Percentiles rank a stretch among this genome's conserved stretches.
These are phyloP conservation scores for Cytospora chrysosperma DNA, from an alignment of 2,329 filamentous ascomycete genomes.

Conservation along the genomic window DNA sequence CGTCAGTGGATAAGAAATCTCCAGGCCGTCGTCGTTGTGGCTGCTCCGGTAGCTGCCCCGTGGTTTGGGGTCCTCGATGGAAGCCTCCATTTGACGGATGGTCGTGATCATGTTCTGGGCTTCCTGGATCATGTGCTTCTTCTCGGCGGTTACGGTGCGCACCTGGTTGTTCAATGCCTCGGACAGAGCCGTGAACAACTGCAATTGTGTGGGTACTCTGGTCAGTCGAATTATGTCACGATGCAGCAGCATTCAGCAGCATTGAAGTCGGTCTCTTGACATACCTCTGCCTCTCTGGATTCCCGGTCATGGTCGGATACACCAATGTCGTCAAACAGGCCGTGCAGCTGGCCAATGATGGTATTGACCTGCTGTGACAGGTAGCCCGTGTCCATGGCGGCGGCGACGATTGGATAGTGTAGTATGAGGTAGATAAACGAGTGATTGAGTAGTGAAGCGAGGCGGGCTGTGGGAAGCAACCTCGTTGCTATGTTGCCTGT, in stretches of 20 bases:
- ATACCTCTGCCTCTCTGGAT: conserved; percentile 81
- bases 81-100: conserved; percentile 91
- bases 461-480: conserved; percentile 2
- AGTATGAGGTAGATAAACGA: conserved; percentile 14
- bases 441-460: conserved; percentile 4
- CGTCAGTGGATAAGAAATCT: conserved; percentile 79
- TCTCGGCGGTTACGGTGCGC: conserved; percentile 79
- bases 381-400: conserved; percentile 81
- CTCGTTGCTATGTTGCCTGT: background rate
- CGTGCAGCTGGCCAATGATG: conserved; percentile 90
- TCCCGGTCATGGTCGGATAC: conserved; percentile 93
- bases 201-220: conserved; percentile 16
- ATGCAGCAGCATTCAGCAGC: conserved; percentile 13
- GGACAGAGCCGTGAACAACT: conserved; percentile 91
- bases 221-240: conserved; percentile 24
- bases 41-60: conserved; percentile 60
- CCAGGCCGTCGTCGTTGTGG: conserved; percentile 62
- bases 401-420: conserved; percentile 3
- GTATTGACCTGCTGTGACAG: conserved; percentile 92
- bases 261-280: conserved; percentile 28
- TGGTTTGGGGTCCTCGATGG: conserved; percentile 73
- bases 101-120: conserved; percentile 79
- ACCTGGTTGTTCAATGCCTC: conserved; percentile 91
- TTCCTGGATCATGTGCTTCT: conserved; percentile 86
- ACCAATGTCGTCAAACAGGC: conserved; percentile 95